A percentile compares a stretch with the other conserved stretches of the same genome.
Conservation (phyloP, 2,329 filamentous ascomycete genomes). For the Alternaria sp. region DNA sequence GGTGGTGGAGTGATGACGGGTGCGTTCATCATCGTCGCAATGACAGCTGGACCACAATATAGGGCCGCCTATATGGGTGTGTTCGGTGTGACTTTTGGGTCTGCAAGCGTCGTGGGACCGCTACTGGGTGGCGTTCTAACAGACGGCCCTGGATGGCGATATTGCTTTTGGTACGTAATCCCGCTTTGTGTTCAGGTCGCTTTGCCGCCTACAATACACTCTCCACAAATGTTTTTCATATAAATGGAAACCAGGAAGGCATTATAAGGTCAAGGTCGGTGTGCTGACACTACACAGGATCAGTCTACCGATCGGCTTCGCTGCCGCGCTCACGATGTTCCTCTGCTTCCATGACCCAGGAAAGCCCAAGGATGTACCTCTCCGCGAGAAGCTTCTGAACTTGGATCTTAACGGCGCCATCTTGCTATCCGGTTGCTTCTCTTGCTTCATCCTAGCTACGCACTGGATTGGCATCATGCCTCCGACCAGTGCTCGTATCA, state of each 20-base stretch:
- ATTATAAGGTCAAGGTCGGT: background rate
- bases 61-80: constrained; percentile 47
- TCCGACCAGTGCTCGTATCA: constrained; percentile 55
- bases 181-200: background rate
- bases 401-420: constrained; percentile 33
- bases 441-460: constrained; percentile 37
- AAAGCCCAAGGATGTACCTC: constrained; percentile 11
- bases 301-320: constrained; percentile 52
- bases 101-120: constrained; percentile 50
- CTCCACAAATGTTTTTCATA: background rate
- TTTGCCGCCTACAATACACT: background rate
- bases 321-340: constrained; percentile 35
- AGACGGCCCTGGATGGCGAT: constrained; percentile 50
- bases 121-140: constrained; percentile 53
- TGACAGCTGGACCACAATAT: constrained; percentile 49
- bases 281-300: constrained; percentile 38
- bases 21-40: constrained; percentile 53
- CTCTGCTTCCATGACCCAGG: constrained; percentile 29
- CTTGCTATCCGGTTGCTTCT: constrained; percentile 24
- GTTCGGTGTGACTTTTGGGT: constrained; percentile 47
- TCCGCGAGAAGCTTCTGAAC: constrained; percentile 27
- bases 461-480: constrained; percentile 37
- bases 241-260: background rate
- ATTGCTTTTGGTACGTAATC: constrained; percentile 42
- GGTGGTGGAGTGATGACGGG: constrained; percentile 49